Conservation (phyloP, 371 early-diverging fungal genomes). For the Encephalitozoon hellem region DNA sequence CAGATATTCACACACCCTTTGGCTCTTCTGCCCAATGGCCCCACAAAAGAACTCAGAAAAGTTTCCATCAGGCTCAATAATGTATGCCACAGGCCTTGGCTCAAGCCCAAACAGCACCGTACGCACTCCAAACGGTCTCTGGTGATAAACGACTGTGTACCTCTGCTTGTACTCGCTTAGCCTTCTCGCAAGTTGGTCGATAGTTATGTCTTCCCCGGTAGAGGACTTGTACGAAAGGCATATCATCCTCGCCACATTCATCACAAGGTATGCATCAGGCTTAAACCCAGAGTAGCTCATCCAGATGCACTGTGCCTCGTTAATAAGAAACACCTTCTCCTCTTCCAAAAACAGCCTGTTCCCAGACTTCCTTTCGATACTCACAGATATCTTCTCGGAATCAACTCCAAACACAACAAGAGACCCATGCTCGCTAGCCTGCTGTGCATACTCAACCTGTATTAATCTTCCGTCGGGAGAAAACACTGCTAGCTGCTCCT, state of each 20-base stretch:
- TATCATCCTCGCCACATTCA: conserved; percentile 38
- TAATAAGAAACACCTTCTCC: conserved; percentile 85
- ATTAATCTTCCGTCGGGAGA: conserved; percentile 98
- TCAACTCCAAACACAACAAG: conserved; percentile 51
- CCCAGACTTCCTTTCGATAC: conserved; percentile 82
- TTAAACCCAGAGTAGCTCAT: conserved; percentile 67
- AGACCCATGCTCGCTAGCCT: conserved; percentile 91
- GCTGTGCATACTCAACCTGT: conserved; percentile 99
- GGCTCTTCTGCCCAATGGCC: conserved; percentile 56
- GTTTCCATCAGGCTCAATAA: conserved; percentile 97
- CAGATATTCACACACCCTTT: conserved; percentile 21
- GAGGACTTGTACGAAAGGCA: conserved; percentile 46
- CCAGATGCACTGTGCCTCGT: conserved; percentile 90
- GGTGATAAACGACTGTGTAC: conserved; percentile 95
- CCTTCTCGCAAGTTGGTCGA: conserved; percentile 73
- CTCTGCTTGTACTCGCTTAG: conserved; percentile 64
- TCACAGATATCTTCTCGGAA: conserved; percentile 43
- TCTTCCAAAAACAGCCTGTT: conserved; percentile 87
- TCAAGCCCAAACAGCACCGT: conserved; percentile 83
- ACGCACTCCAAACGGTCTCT: conserved; percentile 95
- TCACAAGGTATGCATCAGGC: conserved; percentile 58
- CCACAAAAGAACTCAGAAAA: conserved; percentile 85
- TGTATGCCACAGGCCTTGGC: conserved; percentile 78
- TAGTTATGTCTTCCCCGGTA: conserved; percentile 73
- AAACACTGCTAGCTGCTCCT: conserved; percentile 82